A percentile compares a stretch with the other conserved stretches of the same genome.
Conservation (phyloP, 257 asterid genomes). For the Nemophila menziesii region DNA sequence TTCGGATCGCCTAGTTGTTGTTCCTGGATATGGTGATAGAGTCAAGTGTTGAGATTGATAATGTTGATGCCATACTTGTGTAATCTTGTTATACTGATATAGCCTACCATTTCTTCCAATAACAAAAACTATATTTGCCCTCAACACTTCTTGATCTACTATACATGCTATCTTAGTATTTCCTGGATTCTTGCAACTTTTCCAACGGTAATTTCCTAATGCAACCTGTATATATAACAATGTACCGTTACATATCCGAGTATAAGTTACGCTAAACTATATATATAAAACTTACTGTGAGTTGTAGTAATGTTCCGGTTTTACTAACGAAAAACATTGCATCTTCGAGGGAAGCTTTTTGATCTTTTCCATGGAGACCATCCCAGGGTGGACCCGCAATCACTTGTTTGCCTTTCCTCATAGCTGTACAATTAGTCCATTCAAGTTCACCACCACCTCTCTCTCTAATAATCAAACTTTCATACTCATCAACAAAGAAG, state of each 20-base stretch:
- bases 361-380: slow-evolving; percentile 29
- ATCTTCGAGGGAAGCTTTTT: slow-evolving; percentile 43
- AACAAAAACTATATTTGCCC: slow-evolving; percentile 61
- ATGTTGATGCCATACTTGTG: slow-evolving; percentile 73
- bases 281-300: slow-evolving; percentile 36
- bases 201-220: slow-evolving; percentile 78
- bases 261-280: background rate
- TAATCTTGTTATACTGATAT: slow-evolving; percentile 76
- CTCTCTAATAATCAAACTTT: slow-evolving; percentile 63
- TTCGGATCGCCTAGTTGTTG: slow-evolving; percentile 38
- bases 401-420: slow-evolving; percentile 58
- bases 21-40: slow-evolving; percentile 55
- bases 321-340: slow-evolving; percentile 63
- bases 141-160: slow-evolving; percentile 66
- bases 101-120: slow-evolving; percentile 50
- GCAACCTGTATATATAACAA: slow-evolving; percentile 52
- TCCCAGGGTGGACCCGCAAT: slow-evolving; percentile 87
- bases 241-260: background rate
- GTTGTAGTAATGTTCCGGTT: slow-evolving; percentile 54
- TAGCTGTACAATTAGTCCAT: slow-evolving; percentile 76
- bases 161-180: slow-evolving; percentile 45
- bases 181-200: slow-evolving; percentile 61
- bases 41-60: slow-evolving; percentile 72
- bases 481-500: slow-evolving; percentile 56
- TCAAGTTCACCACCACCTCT: slow-evolving; percentile 39